These are phyloP conservation scores for Collybia sordida DNA, from an alignment of 768 basidiomycete species.

Conservation along the genomic window DNA sequence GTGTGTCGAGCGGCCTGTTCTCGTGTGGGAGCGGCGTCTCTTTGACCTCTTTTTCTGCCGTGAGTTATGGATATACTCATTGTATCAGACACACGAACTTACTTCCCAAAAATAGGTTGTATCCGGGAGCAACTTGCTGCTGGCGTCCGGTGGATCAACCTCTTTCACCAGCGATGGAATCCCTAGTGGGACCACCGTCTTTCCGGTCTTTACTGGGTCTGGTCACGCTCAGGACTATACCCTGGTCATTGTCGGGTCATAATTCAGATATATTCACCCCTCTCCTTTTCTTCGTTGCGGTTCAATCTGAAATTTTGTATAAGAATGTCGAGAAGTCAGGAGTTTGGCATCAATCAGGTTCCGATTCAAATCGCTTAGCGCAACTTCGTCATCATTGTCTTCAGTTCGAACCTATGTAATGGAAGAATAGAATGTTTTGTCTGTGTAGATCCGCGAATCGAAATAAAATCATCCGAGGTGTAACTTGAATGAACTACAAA, in stretches of 20 bases:
- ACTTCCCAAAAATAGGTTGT: conserved; percentile 32
- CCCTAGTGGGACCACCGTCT: conserved; percentile 51
- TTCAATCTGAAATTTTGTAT: too few relatives aligned
- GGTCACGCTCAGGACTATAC: conserved; percentile 34
- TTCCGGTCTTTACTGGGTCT: conserved; percentile 35
- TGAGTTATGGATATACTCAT: conserved; percentile 26
- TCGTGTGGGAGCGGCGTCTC: conserved; percentile 52
- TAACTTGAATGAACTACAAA: too few relatives aligned
- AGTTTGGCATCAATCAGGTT: too few relatives aligned
- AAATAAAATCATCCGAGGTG: too few relatives aligned
- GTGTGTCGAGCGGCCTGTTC: conserved; percentile 43
- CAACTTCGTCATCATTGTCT: too few relatives aligned
- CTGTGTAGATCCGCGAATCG: too few relatives aligned
- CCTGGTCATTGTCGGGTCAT: conserved; percentile 15
- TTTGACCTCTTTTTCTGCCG: conserved; percentile 49
- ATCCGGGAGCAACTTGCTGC: conserved; percentile 45
- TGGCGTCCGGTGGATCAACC: conserved; percentile 51
- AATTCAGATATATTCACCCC: background rate
- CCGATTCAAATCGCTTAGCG: too few relatives aligned
- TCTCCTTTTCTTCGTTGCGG: background rate
- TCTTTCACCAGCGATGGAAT: conserved; percentile 47
- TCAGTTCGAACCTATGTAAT: too few relatives aligned
- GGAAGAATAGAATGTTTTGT: too few relatives aligned
- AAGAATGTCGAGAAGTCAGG: background rate
- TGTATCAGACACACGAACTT: conserved; percentile 1